phyloP scores from a whole-genome alignment of 495 filamentous ascomycete genomes.

The Trichocladium uniseriatum region DNA sequence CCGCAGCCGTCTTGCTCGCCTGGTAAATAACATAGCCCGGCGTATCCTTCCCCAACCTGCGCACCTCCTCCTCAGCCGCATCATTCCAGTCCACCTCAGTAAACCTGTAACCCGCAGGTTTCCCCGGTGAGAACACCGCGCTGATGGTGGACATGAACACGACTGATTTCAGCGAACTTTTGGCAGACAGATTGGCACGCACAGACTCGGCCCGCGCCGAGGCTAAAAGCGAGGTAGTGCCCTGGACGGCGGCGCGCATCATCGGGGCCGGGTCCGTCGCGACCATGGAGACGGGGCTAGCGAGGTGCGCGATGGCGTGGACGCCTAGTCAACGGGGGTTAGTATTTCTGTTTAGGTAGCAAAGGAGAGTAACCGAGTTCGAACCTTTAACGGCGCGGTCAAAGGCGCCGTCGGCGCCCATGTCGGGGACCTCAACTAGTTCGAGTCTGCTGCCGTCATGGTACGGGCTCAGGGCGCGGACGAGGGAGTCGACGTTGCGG shows the following conservation, averaged over 20 bases:
- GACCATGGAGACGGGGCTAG: slow-evolving; percentile 53
- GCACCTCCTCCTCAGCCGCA: slow-evolving; percentile 18
- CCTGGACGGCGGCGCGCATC: slow-evolving; percentile 59
- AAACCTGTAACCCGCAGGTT: slow-evolving; percentile 14
- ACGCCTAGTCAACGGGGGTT: no score
- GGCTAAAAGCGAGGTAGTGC: slow-evolving; percentile 62
- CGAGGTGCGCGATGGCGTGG: slow-evolving; percentile 36
- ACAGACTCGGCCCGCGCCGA: slow-evolving; percentile 48
- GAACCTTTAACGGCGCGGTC: slow-evolving; percentile 32
- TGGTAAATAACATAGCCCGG: slow-evolving; percentile 24
- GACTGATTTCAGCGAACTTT: slow-evolving; percentile 8
- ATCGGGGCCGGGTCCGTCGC: slow-evolving; percentile 54
- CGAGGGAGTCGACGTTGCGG: slow-evolving; percentile 37
- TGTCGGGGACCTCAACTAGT: slow-evolving; percentile 31
- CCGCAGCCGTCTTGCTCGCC: slow-evolving; percentile 29
- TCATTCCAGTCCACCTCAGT: slow-evolving; percentile 31
- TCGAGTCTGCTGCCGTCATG: slow-evolving; percentile 31
- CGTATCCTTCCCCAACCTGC: slow-evolving; percentile 9
- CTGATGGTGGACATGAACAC: slow-evolving; percentile 49
- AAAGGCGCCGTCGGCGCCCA: slow-evolving; percentile 32
- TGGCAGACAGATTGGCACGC: no score
- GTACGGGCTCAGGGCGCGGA: slow-evolving; percentile 43
- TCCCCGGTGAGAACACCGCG: slow-evolving; percentile 24
- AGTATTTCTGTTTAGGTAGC: no score
- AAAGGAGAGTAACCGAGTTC: no score